Conservation (phyloP, 1,284 basidiomycete genomes). For the Leccinum pachyderme region DNA sequence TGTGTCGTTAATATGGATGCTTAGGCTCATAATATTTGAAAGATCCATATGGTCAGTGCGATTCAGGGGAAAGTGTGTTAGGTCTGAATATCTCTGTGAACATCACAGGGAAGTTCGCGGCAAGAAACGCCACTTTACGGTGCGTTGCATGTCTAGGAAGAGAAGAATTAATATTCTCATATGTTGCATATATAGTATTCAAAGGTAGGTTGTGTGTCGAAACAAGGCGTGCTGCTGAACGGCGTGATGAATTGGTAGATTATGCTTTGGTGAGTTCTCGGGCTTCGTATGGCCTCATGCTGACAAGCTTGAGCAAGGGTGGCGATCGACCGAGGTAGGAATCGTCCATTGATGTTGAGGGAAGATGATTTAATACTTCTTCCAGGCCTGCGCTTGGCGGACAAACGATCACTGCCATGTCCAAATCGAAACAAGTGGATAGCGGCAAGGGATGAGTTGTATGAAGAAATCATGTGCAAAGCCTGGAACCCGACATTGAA, state of each 20-base stretch:
- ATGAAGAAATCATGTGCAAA: slow-evolving; percentile 82
- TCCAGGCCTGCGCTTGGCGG: slow-evolving; percentile 78
- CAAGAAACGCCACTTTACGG: slow-evolving; percentile 80
- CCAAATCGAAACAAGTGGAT: slow-evolving; percentile 73
- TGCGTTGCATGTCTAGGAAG: slow-evolving; percentile 34
- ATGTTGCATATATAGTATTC: slow-evolving; percentile 62
- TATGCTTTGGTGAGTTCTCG: slow-evolving; percentile 74
- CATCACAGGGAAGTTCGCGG: slow-evolving; percentile 78
- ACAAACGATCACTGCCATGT: slow-evolving; percentile 83
- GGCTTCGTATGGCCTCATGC: background rate
- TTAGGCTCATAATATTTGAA: slow-evolving; percentile 26
- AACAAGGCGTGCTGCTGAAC: slow-evolving; percentile 6
- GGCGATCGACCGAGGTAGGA: slow-evolving; percentile 85
- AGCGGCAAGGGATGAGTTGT: slow-evolving; percentile 71
- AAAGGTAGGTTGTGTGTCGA: slow-evolving; percentile 52
- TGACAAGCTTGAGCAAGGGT: slow-evolving; percentile 56
- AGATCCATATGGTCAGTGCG: slow-evolving; percentile 70
- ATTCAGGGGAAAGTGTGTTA: slow-evolving; percentile 20
- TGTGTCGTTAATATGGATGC: slow-evolving; percentile 14
- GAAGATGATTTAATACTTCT: background rate
- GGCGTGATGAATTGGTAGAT: slow-evolving; percentile 43
- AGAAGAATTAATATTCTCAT: slow-evolving; percentile 11
- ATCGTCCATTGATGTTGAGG: background rate
- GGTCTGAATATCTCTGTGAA: slow-evolving; percentile 16
- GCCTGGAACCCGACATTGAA: slow-evolving; percentile 71